Base-by-base conservation (phyloP, 108 stramenopile species). In the Cyclostephanos invisitatus region DNA sequence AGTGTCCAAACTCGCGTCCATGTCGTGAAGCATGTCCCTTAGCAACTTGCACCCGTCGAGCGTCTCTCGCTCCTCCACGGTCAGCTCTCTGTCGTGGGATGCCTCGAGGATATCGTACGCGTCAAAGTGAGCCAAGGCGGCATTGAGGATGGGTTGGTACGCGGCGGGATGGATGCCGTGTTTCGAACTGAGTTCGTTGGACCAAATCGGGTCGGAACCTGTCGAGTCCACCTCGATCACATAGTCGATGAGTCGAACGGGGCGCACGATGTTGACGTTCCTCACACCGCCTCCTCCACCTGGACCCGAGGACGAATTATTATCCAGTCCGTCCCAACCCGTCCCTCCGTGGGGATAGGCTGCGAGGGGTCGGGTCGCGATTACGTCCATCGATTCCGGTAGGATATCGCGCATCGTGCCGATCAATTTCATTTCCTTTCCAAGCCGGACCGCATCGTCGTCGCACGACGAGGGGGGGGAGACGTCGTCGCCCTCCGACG, bases 41-140 rank as follows among this genome's bases (percentile, higher is more conserved):
- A 95, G 63, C 40, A 95, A 67, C 47, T 86, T 85, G 75, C 91
- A 92, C 10, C 94, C 94, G 77, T 92, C 90, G 42, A 95, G 67
- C 10, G 91, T 95, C 64, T 95, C 94, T 28, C 89, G 75, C 67
- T 95, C 90, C 68, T 95, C 94, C 46, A 83, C 80, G 2, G 83
- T 88, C 44, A 92, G 60, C n/a, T 84, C 81, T 32, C 86, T 78
- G 57, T 88, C 81, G 49, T 67, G 72, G 46, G 85, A 83, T 27
- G 67, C 65, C 70, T 95, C 89, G 29, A 95, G 63, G 22, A 95
- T 64, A 28, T 77, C 74, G 58, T 83, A 80, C 11, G 90, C 94
- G 77, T 95, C 94, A 81, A 95, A 95, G 62, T 95, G 90, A 8
- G 85, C 78, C 80, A 92, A 77, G 49, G 87, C 82, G 18, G 83